Evolutionary conservation across 2,329 filamentous ascomycete genomes (phyloP), one percentile per base, ranked within the genome.

Genomic region (Fusarium sp.): DNA sequence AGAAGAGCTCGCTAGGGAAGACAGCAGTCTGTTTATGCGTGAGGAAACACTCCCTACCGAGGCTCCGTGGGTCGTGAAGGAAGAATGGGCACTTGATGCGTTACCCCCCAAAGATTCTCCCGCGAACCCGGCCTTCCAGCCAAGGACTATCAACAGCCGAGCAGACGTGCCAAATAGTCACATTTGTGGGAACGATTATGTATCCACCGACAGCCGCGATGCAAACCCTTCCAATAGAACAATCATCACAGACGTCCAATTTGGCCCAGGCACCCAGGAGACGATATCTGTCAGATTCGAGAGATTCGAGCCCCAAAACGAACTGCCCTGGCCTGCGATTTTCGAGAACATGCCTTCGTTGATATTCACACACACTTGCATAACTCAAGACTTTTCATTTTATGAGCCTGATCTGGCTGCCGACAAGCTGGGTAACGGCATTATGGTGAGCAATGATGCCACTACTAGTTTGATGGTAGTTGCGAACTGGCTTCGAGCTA

Each of bases 281-380:
- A 37, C 39, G 12, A 60, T 75, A 23, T 46, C 63, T 9, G 54
- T 75, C 46, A 59, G 55, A 10, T 65, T 72, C 7, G 57, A 71
- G 28, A 59, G 39, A 52, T 50, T 23, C 23, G 37, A 26, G 12
- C 54, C 16, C 16, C 34, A 59, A 16, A 28, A 56, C 25, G 55
- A 51, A 14, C 45, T 58, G 13, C 41, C 65, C 18, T 81, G 79
- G 79, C 56, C 77, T 16, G 28, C 61, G 3, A 57, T 67, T 8
- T 74, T 83, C 14, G 63, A 73, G 21, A 50, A 54, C 2, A 58
- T 75, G 39, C 56, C 73, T 19, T 53, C 41, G 1, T 26, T 83
- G 9, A 30, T 67, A 8, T 83, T 83, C 45, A 74, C 76, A 12
- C 80, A 81, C 43, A 71, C 71, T 4, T 82, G 79, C 57, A 73